These are phyloP conservation scores for Diaporthe vexans DNA, from an alignment of 2,329 filamentous ascomycete genomes.

Conservation along the genomic window DNA sequence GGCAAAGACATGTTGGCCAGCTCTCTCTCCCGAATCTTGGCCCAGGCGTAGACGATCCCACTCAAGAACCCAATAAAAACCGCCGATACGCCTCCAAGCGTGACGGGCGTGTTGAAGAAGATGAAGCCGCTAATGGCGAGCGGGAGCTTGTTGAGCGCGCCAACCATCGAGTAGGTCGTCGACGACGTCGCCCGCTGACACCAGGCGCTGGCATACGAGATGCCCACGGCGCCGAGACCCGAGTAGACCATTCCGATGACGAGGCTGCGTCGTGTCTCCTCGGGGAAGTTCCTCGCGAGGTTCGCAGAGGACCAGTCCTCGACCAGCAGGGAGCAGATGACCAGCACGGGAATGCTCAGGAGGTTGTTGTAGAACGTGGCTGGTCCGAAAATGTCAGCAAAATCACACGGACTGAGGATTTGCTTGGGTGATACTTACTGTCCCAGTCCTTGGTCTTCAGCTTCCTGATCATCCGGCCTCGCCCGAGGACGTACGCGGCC, in stretches of 20 bases:
- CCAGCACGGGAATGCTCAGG: constrained; percentile 91
- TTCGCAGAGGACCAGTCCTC: constrained; percentile 95
- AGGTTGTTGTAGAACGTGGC: constrained; percentile 99
- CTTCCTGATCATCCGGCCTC: constrained; percentile 98
- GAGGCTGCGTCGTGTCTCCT: constrained; percentile 82
- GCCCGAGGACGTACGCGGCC: constrained; percentile 87
- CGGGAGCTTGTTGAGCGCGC: constrained; percentile 96
- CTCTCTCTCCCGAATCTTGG: constrained; percentile 84
- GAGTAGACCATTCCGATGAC: constrained; percentile 94
- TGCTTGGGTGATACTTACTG: constrained; percentile 73
- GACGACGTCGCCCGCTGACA: constrained; percentile 97
- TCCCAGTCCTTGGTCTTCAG: constrained; percentile 99
- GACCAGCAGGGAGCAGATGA: constrained; percentile 82
- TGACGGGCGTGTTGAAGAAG: constrained; percentile 96
- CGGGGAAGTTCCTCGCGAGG: constrained; percentile 87
- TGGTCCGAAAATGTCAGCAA: constrained; percentile 58
- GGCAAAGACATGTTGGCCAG: constrained; percentile 76
- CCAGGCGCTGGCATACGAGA: constrained; percentile 98
- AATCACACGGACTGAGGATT: neutral
- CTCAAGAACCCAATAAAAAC: constrained; percentile 93
- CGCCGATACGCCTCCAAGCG: constrained; percentile 90
- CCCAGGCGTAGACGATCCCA: constrained; percentile 89
- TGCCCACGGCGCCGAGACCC: constrained; percentile 92
- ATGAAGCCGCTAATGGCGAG: constrained; percentile 92
- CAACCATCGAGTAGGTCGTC: constrained; percentile 99